These are phyloP conservation scores for Emericellopsis atlantica DNA, from an alignment of 2,329 filamentous ascomycete genomes.

Conservation along the genomic window DNA sequence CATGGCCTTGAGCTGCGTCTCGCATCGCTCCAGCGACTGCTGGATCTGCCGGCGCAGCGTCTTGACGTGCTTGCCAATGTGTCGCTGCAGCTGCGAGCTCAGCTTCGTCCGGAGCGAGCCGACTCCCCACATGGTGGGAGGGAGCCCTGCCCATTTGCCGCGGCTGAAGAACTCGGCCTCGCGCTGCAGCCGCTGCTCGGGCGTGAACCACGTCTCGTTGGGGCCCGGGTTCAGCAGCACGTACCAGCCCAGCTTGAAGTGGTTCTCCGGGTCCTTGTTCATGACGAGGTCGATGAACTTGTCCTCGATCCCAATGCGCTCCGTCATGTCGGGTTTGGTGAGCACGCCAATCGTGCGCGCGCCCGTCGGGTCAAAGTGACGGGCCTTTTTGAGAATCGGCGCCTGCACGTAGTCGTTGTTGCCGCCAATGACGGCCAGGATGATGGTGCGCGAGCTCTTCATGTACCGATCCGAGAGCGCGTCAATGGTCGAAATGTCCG, in stretches of 20 bases:
- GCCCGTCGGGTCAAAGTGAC: conserved; percentile 34
- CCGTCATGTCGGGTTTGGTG: conserved; percentile 39
- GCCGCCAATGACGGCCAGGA: conserved; percentile 40
- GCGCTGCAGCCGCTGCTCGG: conserved; percentile 24
- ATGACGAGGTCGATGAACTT: conserved; percentile 40
- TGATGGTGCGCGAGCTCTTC: conserved; percentile 41
- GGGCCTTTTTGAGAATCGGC: conserved; percentile 35
- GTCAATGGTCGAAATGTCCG: conserved; percentile 40
- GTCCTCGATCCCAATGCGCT: conserved; percentile 37
- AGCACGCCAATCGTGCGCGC: conserved; percentile 37
- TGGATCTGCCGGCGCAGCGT: conserved; percentile 37
- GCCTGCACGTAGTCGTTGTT: conserved; percentile 43
- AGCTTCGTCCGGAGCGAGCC: conserved; percentile 32
- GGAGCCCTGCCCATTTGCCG: conserved; percentile 34
- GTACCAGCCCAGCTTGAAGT: conserved; percentile 39
- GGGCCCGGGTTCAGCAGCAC: conserved; percentile 36
- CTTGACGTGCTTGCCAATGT: conserved; percentile 39
- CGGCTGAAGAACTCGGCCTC: conserved; percentile 36
- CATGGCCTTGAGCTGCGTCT: conserved; percentile 34
- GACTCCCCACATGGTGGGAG: conserved; percentile 33
- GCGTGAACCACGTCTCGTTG: conserved; percentile 28
- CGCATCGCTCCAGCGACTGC: conserved; percentile 33
- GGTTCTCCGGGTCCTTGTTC: conserved; percentile 35
- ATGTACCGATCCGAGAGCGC: conserved; percentile 39
- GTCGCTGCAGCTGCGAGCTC: conserved; percentile 34